phyloP scores from a whole-genome alignment of 345 rosid species.

The Aquilaria sinensis region DNA sequence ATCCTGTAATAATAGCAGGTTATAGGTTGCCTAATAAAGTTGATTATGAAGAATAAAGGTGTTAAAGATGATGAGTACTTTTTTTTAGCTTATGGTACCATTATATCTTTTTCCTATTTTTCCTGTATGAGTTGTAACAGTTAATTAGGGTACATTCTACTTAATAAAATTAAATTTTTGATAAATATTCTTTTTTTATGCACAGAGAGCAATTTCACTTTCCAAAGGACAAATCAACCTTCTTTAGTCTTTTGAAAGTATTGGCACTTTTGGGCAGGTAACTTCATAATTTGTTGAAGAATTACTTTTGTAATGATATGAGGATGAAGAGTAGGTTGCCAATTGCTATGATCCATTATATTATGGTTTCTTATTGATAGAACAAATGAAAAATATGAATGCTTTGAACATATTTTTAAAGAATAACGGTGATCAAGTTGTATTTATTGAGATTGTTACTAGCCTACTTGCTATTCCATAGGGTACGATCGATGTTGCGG shows the following conservation, averaged over 20 bases:
- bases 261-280: constrained; percentile 73
- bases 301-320: no score
- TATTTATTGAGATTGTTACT: constrained; percentile 28
- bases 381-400: not conserved
- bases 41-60: constrained; percentile 32
- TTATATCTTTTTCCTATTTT: constrained; percentile 30
- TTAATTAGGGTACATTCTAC: not conserved
- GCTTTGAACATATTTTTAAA: constrained; percentile 27
- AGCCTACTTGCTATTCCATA: not conserved
- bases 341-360: not conserved
- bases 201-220: constrained; percentile 49
- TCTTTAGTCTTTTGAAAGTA: constrained; percentile 46
- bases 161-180: not conserved
- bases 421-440: constrained; percentile 35
- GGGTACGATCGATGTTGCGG: constrained; percentile 22
- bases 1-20: constrained; percentile 36
- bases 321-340: not conserved
- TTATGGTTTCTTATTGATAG: not conserved
- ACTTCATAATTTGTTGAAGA: not conserved
- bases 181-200: constrained; percentile 2
- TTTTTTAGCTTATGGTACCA: constrained; percentile 80
- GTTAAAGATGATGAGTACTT: constrained; percentile 40
- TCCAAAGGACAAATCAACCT: constrained; percentile 33
- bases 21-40: constrained; percentile 53
- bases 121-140: not conserved